Evolutionary conservation across 306 rosid genomes (phyloP).

Genomic region (Pterocarpus macrocarpus): DNA sequence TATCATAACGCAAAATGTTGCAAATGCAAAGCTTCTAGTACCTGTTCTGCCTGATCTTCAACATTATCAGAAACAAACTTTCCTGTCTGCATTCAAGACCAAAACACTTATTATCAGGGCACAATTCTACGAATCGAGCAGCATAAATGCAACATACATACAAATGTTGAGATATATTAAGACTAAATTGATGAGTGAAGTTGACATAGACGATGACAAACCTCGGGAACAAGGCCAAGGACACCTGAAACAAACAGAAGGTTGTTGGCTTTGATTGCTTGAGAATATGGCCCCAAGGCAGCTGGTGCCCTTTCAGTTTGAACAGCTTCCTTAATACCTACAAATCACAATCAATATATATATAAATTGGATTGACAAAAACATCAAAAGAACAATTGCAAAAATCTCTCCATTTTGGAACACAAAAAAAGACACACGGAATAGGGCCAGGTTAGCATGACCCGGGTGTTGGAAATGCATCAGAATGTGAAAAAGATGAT

Average conservation of each 20-base stretch:
- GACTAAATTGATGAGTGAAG: not conserved
- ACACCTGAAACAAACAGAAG: conserved; percentile 86
- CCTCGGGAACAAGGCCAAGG: conserved; percentile 94
- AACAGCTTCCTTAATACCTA: conserved; percentile 84
- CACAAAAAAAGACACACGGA: too few relatives aligned
- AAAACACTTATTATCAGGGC: conserved; percentile 33
- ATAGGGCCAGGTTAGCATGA: not conserved
- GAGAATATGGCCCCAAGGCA: conserved; percentile 96
- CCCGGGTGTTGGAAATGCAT: not conserved
- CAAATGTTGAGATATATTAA: conserved; percentile 1
- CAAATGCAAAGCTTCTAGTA: conserved; percentile 40
- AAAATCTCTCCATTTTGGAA: too few relatives aligned
- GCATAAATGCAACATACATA: not conserved
- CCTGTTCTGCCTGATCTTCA: conserved; percentile 98
- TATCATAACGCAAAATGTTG: not conserved
- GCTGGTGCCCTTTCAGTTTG: conserved; percentile 93
- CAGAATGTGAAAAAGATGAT: not conserved
- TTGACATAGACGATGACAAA: conserved; percentile 42
- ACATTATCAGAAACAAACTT: conserved; percentile 80
- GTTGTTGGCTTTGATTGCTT: conserved; percentile 89
- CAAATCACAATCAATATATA: conserved; percentile 29
- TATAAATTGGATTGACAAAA: not conserved
- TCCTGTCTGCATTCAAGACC: conserved; percentile 69
- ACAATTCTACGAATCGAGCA: not conserved
- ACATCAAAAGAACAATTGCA: too few relatives aligned